Evolutionary conservation across 2,329 filamentous ascomycete species (phyloP).

Genomic region (Drechslerella stenobrocha): DNA sequence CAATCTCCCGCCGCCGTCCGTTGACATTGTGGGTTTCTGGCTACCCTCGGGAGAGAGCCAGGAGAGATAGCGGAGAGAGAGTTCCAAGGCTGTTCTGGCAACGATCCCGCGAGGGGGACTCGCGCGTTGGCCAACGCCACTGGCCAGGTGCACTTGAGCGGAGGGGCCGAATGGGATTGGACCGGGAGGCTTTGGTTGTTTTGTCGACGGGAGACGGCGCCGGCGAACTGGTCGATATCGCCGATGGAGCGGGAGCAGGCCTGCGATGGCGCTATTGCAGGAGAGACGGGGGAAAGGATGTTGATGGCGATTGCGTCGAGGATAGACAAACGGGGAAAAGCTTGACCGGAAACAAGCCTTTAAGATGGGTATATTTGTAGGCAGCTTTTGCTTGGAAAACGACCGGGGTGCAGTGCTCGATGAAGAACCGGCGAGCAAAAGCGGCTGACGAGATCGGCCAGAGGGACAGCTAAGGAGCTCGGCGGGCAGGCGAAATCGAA

Average conservation of each 20-base stretch:
- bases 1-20: conserved; percentile 19
- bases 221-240: no score
- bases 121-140: conserved; percentile 28
- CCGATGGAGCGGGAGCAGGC: no score
- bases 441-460: conserved; percentile 28
- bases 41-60: neutral
- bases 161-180: no score
- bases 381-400: conserved; percentile 30
- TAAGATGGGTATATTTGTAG: conserved; percentile 12
- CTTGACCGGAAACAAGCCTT: conserved; percentile 47
- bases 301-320: neutral
- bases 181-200: no score
- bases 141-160: conserved; percentile 9
- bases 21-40: conserved; percentile 17
- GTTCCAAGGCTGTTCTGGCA: conserved; percentile 20
- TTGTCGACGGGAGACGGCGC: no score
- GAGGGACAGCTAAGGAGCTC: conserved; percentile 35
- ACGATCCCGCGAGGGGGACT: conserved; percentile 47
- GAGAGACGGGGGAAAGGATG: no score
- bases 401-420: conserved; percentile 17
- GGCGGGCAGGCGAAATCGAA: conserved; percentile 16
- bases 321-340: conserved; percentile 38
- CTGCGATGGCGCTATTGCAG: no score
- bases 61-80: conserved; percentile 7
- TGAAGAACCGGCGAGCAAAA: conserved; percentile 8